phyloP scores from a whole-genome alignment of 2,329 filamentous ascomycete genomes.

The Cladophialophora psammophila region DNA sequence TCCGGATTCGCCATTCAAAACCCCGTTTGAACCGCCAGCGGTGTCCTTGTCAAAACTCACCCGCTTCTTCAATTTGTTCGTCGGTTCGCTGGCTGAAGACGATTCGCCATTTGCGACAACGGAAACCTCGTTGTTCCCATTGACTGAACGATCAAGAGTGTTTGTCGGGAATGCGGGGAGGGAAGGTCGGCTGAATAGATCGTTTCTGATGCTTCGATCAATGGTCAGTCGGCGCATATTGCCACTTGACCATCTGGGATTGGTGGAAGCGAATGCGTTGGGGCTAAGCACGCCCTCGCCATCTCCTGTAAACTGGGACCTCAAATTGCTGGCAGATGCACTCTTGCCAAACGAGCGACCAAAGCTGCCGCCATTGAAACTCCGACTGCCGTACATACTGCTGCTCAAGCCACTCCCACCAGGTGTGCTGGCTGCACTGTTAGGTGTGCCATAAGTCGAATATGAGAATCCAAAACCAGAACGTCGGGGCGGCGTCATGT shows the following conservation, averaged over 20 bases:
- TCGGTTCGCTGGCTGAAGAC: constrained; percentile 39
- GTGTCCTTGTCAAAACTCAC: constrained; percentile 87
- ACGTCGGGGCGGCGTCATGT: constrained; percentile 82
- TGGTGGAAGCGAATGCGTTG: constrained; percentile 79
- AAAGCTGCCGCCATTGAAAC: constrained; percentile 63
- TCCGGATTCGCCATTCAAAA: constrained; percentile 51
- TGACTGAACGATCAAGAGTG: constrained; percentile 39
- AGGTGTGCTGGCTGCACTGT: constrained; percentile 73
- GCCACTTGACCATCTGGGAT: constrained; percentile 68
- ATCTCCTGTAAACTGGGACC: constrained; percentile 76
- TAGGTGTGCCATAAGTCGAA: constrained; percentile 86
- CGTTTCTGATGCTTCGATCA: constrained; percentile 80
- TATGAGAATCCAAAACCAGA: constrained; percentile 89
- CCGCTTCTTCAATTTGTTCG: constrained; percentile 71
- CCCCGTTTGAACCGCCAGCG: constrained; percentile 50
- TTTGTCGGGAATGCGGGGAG: constrained; percentile 48
- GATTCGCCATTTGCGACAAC: constrained; percentile 52
- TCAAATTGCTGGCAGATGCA: constrained; percentile 84
- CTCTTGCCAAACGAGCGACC: constrained; percentile 82
- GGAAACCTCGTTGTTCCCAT: constrained; percentile 32
- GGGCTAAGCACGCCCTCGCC: constrained; percentile 82
- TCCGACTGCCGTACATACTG: constrained; percentile 46
- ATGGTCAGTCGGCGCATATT: constrained; percentile 92
- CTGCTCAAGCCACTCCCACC: constrained; percentile 55
- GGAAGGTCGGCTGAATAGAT: constrained; percentile 60